Evolutionary conservation across 306 rosid genomes (phyloP), one percentile per base, ranked within the genome.

Genomic region (Cucurbita moschata): DNA sequence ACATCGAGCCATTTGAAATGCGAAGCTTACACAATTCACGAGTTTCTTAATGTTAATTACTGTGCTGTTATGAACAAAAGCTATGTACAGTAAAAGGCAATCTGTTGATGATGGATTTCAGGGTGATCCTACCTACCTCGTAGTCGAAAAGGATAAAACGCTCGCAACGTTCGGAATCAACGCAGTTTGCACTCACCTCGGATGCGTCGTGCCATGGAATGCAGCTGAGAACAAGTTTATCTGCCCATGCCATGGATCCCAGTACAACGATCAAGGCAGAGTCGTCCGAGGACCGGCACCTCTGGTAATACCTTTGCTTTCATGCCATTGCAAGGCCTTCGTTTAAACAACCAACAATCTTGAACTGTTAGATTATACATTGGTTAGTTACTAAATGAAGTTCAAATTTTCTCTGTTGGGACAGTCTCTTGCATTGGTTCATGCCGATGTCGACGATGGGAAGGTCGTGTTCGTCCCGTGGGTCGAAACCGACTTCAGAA

Each of bases 251-350:
- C 99, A 95, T 82, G 99, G 99, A 72, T 95, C 97, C 77, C 99
- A 85, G 76, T 91, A 91, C 91, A 91, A 87, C 57, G 76, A 89
- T 64, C 97, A 91, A 83, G 99, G 99, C 75, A 85, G 75, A 72
- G 99, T 95, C 78, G 97, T 95, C 43, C 84, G 99, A 81, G 99
- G 99, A 78, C 99, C 97, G 71, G 97, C 99, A 51, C 99, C 99
- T 50, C 76, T 95, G 90, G 99, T 95, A 82, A 83, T 73, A 21
- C 44, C 16, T 5, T 19, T 10, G 4, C 10, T 5, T 66, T 39
- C 43, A 14, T 30, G 90, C 67, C 73, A 73, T 69, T 67, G 15
- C 37, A 49, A 67, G 71, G 23, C 39, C 58, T 53, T 26, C 0
- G 35, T 26, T 51, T 72, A 37, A 49, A 42, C 58, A 13, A 72